A percentile compares a stretch with the other conserved stretches of the same genome.
Evolutionary conservation across 208 protist species (phyloP).

Genomic region (Angomonas ambiguus): DNA sequence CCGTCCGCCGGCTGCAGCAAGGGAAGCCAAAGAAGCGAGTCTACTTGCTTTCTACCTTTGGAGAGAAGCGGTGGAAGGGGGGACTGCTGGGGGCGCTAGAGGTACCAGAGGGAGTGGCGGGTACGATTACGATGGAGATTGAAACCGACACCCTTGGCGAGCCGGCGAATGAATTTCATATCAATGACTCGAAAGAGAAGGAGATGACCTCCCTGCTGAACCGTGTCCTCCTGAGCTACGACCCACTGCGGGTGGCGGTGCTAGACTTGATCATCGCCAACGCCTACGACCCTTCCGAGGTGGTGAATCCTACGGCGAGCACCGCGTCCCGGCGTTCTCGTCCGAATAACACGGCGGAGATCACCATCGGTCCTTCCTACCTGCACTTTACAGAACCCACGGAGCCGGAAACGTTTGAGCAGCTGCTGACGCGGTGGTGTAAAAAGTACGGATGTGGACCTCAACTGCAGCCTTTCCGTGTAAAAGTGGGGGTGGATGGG

Average conservation of each 20-base stretch:
- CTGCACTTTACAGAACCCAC: conserved; percentile 26
- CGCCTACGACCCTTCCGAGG: conserved; percentile 40
- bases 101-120: conserved; percentile 42
- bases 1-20: conserved; percentile 56
- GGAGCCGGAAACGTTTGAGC: conserved; percentile 47
- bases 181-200: conserved; percentile 39
- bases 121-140: conserved; percentile 65
- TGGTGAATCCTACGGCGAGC: too few species aligned
- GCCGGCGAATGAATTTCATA: conserved; percentile 6
- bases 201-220: conserved; percentile 39
- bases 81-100: conserved; percentile 16
- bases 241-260: conserved; percentile 39
- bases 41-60: conserved; percentile 15
- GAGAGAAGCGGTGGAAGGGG: not conserved
- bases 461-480: conserved; percentile 32
- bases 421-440: conserved; percentile 47
- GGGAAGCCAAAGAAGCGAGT: conserved; percentile 32
- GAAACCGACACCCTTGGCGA: conserved; percentile 58
- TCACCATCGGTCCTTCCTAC: conserved; percentile 4
- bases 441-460: conserved; percentile 28
- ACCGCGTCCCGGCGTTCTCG: not conserved
- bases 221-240: conserved; percentile 57
- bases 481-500: conserved; percentile 50
- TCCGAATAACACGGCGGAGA: not conserved
- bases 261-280: conserved; percentile 67